These are phyloP conservation scores for Sporodiniella umbellata DNA, from an alignment of 371 early-diverging fungal species.

Conservation along the genomic window DNA sequence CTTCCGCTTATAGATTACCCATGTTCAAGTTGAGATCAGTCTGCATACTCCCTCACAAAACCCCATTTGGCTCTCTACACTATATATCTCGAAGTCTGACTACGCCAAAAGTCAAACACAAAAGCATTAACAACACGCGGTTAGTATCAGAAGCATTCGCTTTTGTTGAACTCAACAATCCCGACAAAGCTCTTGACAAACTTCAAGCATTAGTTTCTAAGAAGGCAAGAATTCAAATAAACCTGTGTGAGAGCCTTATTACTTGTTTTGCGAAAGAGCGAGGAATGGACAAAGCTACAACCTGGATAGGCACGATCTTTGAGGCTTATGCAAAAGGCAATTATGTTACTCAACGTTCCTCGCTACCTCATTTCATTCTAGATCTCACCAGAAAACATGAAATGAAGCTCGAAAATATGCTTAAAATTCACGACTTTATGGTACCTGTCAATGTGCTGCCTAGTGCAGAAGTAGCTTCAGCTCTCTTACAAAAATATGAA, in stretches of 20 bases:
- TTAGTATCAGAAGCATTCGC: neutral
- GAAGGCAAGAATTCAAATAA: neutral
- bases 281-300: neutral
- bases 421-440: neutral
- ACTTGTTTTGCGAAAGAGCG: neutral
- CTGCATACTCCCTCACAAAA: neutral
- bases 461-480: neutral
- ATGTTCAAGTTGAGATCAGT: neutral
- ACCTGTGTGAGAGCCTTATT: neutral
- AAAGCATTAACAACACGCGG: neutral
- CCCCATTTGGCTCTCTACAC: no score
- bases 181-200: neutral
- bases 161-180: neutral
- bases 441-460: neutral
- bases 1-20: no score
- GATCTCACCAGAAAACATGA: neutral
- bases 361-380: neutral
- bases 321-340: neutral
- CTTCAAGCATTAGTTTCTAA: neutral
- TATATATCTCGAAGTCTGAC: neutral
- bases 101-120: neutral
- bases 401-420: neutral
- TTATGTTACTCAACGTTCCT: neutral
- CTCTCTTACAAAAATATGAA: neutral
- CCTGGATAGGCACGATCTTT: neutral